These are phyloP conservation scores for Saxispiralis lemnorum DNA, from an alignment of 495 filamentous ascomycete genomes.

Conservation along the genomic window DNA sequence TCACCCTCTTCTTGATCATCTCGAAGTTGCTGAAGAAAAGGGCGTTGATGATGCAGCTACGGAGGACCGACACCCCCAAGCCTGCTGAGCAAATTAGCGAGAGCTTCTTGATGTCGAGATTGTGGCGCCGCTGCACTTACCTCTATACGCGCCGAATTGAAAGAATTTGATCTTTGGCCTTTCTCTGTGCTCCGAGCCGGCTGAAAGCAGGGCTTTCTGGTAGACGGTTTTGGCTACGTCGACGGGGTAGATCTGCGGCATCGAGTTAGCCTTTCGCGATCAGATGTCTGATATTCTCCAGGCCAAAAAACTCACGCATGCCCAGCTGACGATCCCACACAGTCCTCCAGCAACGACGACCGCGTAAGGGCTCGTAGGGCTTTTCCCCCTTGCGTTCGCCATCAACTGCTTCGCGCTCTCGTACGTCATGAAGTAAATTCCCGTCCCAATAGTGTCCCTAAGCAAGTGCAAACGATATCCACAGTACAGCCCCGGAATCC, in stretches of 20 bases:
- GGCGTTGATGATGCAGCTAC: constrained; percentile 55
- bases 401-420: constrained; percentile 77
- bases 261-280: constrained; percentile 1
- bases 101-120: too few species aligned
- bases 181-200: constrained; percentile 38
- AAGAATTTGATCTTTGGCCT: constrained; percentile 56
- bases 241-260: constrained; percentile 46
- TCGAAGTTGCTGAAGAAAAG: constrained; percentile 69
- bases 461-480: constrained; percentile 71
- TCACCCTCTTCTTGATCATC: constrained; percentile 54
- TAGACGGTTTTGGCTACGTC: constrained; percentile 73
- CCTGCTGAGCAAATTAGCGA: constrained; percentile 26
- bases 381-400: constrained; percentile 50
- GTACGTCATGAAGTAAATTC: constrained; percentile 81
- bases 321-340: constrained; percentile 69
- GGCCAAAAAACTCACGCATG: constrained; percentile 40
- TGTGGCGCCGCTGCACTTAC: constrained; percentile 13
- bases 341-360: constrained; percentile 58
- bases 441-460: constrained; percentile 76
- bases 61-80: constrained; percentile 60
- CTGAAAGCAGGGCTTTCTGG: constrained; percentile 60
- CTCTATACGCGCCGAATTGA: constrained; percentile 50
- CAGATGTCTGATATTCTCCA: not conserved
- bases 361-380: constrained; percentile 52
- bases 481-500: constrained; percentile 64